These are phyloP conservation scores for Wickerhamomyces mucosus DNA, from an alignment of 805 yeast species.

Conservation along the genomic window DNA sequence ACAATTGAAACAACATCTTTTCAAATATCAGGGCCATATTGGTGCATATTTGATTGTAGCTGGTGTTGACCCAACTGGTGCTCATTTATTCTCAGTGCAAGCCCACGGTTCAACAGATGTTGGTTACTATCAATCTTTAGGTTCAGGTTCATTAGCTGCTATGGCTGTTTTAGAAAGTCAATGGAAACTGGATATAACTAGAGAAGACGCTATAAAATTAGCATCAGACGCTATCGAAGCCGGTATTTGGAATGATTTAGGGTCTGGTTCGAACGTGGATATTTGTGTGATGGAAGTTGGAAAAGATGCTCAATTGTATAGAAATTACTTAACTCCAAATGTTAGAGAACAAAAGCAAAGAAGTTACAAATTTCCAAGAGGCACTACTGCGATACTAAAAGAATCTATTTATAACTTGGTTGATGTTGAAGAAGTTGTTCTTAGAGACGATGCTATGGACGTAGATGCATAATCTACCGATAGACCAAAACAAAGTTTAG, in stretches of 20 bases:
- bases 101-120: slow-evolving; percentile 98
- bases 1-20: slow-evolving; percentile 87
- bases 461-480: slow-evolving; percentile 33
- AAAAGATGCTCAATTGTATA: slow-evolving; percentile 71
- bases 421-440: slow-evolving; percentile 54
- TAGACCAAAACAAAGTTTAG: too few relatives aligned
- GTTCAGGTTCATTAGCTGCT: slow-evolving; percentile 97
- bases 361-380: slow-evolving; percentile 79
- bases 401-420: slow-evolving; percentile 56
- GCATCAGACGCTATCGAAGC: slow-evolving; percentile 92
- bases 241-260: slow-evolving; percentile 98
- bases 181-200: slow-evolving; percentile 72
- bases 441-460: slow-evolving; percentile 40
- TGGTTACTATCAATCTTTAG: slow-evolving; percentile 85
- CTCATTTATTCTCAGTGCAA: slow-evolving; percentile 85
- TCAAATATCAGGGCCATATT: slow-evolving; percentile 93
- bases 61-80: slow-evolving; percentile 94
- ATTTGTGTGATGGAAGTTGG: slow-evolving; percentile 94
- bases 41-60: slow-evolving; percentile 99
- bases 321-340: slow-evolving; percentile 90
- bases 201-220: slow-evolving; percentile 84
- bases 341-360: slow-evolving; percentile 73
- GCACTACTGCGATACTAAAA: slow-evolving; percentile 83
- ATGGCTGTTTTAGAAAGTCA: slow-evolving; percentile 92
- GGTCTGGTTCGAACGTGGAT: slow-evolving; percentile 97